These are phyloP conservation scores for Candida glucosophila DNA, from an alignment of 1,139 yeast genomes.

Conservation along the genomic window DNA sequence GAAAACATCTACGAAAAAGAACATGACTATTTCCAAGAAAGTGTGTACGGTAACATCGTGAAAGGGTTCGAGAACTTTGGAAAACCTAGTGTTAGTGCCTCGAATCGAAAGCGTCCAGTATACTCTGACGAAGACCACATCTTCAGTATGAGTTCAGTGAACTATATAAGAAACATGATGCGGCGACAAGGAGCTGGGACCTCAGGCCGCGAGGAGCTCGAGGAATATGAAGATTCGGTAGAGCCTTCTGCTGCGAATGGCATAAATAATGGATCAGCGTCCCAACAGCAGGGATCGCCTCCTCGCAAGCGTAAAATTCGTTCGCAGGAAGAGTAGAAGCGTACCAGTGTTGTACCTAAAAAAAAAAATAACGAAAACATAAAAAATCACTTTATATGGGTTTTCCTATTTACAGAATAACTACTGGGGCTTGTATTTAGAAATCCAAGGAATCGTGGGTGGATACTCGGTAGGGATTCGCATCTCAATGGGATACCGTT, in stretches of 20 bases:
- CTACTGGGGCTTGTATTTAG: slow-evolving; percentile 34
- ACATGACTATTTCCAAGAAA: slow-evolving; percentile 65
- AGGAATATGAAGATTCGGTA: slow-evolving; percentile 40
- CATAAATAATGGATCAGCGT: slow-evolving; percentile 4
- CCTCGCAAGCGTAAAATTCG: slow-evolving; percentile 29
- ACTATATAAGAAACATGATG: slow-evolving; percentile 55
- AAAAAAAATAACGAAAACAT: background rate
- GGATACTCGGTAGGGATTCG: slow-evolving; percentile 90
- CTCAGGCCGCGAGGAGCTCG: slow-evolving; percentile 24
- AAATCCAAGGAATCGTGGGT: slow-evolving; percentile 77
- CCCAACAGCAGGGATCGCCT: slow-evolving; percentile 16
- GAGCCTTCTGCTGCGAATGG: slow-evolving; percentile 15
- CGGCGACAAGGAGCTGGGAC: slow-evolving; percentile 22
- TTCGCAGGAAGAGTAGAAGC: slow-evolving; percentile 18
- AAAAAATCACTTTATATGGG: background rate
- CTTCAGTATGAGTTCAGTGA: slow-evolving; percentile 73
- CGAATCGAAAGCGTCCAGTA: slow-evolving; percentile 44
- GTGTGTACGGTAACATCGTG: slow-evolving; percentile 68
- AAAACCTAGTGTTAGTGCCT: slow-evolving; percentile 32
- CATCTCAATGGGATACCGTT: slow-evolving; percentile 67
- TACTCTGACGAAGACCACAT: slow-evolving; percentile 78
- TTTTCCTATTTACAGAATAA: slow-evolving; percentile 1
- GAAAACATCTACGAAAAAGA: slow-evolving; percentile 80
- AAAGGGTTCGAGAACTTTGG: slow-evolving; percentile 83
- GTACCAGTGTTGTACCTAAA: background rate